Base-by-base conservation (phyloP, 306 rosid genomes). In the Dryas alaskensis region DNA sequence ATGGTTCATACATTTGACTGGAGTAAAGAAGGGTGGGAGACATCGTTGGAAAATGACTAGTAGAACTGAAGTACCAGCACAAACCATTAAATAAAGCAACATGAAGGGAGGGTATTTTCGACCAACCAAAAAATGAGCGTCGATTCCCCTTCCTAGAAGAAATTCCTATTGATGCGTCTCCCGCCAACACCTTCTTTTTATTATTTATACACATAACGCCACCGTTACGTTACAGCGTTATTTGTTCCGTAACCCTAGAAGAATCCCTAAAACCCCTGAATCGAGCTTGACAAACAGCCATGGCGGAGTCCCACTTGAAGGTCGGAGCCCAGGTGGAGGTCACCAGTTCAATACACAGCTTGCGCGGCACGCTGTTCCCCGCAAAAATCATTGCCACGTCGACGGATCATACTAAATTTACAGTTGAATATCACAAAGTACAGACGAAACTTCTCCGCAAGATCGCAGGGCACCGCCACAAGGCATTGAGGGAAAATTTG, bases 321-420 rank as follows among this genome's bases (percentile, higher is more conserved):
- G 9, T 72, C 3, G 87, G 80, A 11, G 60, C 44, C 63, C 22
- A 60, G 13, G 84, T 83, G 44, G 87, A 83, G 71, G 82, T 73
- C 50, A 73, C 79, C 10, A 65, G 74, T 10, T 16, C 63, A 5
- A 52, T 39, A 43, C 75, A 13, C 45, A 14, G 7, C 44, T 53
- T 75, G 60, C 84, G 74, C 6, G 81, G 84, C 55, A 13, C 80
- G 4, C 70, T 80, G 2, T 76, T 80, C 37, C 87, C 68, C 16
- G 87, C 82, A 10, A 80, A 72, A 46, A 52, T 83, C 40, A 7
- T 79, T 48, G 63, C 53, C 19, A 53, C 2, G 37, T 39, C 27
- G 6, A 37, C 45, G n/a, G 13, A 12, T 0, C 8, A 8, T 27
- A 27, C 74, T 42, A 52, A n/a, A 4, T 58, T 76, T 42, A 16